A percentile compares a stretch with the other conserved stretches of the same genome.
These are phyloP conservation scores for Microbotryum scabiosae DNA, from an alignment of 1,284 basidiomycete species.

Conservation along the genomic window DNA sequence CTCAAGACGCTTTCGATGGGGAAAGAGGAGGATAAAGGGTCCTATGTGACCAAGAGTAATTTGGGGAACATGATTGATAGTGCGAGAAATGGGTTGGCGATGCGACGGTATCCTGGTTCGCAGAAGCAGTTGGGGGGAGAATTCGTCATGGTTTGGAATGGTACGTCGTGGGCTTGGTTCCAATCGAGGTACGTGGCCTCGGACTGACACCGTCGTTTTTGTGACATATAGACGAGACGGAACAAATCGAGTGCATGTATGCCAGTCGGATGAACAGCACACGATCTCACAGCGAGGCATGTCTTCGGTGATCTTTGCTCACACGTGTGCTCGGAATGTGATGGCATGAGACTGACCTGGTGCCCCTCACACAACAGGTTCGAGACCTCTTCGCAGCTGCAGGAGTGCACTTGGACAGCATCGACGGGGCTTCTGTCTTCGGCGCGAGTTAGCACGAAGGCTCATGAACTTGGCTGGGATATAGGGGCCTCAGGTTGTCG, in stretches of 20 bases:
- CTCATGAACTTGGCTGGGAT: no score
- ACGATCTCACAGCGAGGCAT: slow-evolving; percentile 20
- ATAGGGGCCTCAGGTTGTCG: no score
- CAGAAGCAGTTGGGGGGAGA: slow-evolving; percentile 30
- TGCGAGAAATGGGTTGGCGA: slow-evolving; percentile 13
- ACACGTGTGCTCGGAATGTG: not conserved
- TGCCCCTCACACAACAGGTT: slow-evolving; percentile 3
- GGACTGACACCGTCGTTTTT: no score
- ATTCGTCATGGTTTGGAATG: slow-evolving; percentile 12
- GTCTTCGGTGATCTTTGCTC: no score
- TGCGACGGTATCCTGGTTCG: slow-evolving; percentile 22
- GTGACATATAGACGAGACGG: slow-evolving; percentile 1
- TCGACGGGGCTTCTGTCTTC: slow-evolving; percentile 16
- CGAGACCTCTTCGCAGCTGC: slow-evolving; percentile 24
- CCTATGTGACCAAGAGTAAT: not conserved
- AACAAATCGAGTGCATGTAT: slow-evolving; percentile 14
- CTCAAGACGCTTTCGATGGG: slow-evolving; percentile 20
- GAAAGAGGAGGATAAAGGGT: slow-evolving; percentile 24
- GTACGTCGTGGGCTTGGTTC: no score
- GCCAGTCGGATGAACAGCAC: slow-evolving; percentile 28
- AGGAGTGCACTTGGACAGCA: slow-evolving; percentile 13
- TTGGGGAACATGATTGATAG: not conserved
- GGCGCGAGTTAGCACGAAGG: not conserved
- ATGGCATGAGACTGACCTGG: not conserved
- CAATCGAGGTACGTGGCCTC: no score